A percentile compares a stretch with the other conserved stretches of the same genome.
phyloP scores from a whole-genome alignment of 2,329 filamentous ascomycete species.

The Botrytis elliptica region DNA sequence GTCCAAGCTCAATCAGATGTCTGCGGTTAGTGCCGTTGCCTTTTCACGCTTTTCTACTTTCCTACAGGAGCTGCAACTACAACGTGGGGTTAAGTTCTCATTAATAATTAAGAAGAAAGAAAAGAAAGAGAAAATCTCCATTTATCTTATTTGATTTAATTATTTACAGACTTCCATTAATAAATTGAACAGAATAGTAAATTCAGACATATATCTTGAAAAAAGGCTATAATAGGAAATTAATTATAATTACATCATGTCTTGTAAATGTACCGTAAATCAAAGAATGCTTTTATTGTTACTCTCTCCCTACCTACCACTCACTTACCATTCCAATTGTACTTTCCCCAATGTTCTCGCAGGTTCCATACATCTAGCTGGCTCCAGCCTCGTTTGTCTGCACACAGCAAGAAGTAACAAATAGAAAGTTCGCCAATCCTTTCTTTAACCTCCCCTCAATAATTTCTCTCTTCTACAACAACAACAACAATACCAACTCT shows the following conservation, averaged over 20 bases:
- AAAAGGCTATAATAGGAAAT: not conserved
- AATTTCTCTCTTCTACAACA: conserved; percentile 6
- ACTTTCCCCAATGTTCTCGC: conserved; percentile 20
- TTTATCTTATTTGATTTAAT: not conserved
- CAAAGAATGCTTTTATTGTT: not conserved
- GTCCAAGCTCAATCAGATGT: conserved; percentile 17
- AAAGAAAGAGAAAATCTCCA: not conserved
- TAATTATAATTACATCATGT: not conserved
- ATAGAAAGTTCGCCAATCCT: conserved; percentile 21
- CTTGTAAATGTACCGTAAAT: not conserved
- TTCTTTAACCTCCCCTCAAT: not conserved
- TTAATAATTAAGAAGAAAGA: not conserved
- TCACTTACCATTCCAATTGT: not conserved
- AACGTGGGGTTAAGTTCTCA: conserved; percentile 11
- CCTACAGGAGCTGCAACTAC: conserved; percentile 9
- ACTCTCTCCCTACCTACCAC: not conserved
- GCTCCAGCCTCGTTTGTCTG: conserved; percentile 19
- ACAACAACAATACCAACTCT: conserved; percentile 7
- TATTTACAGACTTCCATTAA: not conserved
- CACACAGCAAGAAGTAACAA: conserved; percentile 6
- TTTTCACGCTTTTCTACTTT: not conserved
- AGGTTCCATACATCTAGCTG: conserved; percentile 19
- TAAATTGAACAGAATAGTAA: not conserved
- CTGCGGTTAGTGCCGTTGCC: not conserved
- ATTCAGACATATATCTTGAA: not conserved